Percentiles rank a stretch among this genome's conserved stretches.
These are phyloP conservation scores for Stachybotrys chartarum DNA, from an alignment of 2,329 filamentous ascomycete species.

Conservation along the genomic window DNA sequence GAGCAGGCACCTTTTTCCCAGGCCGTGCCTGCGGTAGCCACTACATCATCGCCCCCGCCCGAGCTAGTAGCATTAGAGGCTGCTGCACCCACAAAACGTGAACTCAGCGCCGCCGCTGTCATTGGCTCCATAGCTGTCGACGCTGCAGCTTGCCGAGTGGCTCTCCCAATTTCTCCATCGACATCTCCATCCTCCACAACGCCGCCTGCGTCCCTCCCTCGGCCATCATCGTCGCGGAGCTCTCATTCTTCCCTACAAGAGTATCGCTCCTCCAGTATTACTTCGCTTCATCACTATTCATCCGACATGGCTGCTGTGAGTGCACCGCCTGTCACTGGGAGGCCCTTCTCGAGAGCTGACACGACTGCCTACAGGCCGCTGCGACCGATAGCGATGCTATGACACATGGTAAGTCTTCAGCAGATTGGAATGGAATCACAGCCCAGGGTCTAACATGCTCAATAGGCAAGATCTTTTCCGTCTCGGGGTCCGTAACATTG, in stretches of 20 bases:
- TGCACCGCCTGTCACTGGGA: slow-evolving; percentile 11
- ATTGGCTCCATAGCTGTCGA: slow-evolving; percentile 18
- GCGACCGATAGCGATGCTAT: slow-evolving; percentile 29
- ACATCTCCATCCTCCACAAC: slow-evolving; percentile 23
- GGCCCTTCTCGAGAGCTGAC: slow-evolving; percentile 12
- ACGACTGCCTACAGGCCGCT: slow-evolving; percentile 21
- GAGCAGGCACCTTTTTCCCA: not conserved
- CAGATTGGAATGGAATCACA: slow-evolving; percentile 1
- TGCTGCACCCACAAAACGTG: slow-evolving; percentile 18
- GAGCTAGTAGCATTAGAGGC: slow-evolving; percentile 6
- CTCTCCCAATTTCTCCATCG: slow-evolving; percentile 34
- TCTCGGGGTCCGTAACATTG: slow-evolving; percentile 47
- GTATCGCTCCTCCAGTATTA: slow-evolving; percentile 13
- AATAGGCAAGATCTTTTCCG: slow-evolving; percentile 54
- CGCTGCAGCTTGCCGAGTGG: slow-evolving; percentile 28
- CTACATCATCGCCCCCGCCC: slow-evolving; percentile 27
- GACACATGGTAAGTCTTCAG: slow-evolving; percentile 28
- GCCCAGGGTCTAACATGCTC: slow-evolving; percentile 12
- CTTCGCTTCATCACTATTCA: slow-evolving; percentile 17
- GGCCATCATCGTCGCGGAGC: slow-evolving; percentile 22
- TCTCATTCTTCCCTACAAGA: slow-evolving; percentile 16
- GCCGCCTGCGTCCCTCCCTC: slow-evolving; percentile 20
- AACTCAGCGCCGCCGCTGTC: slow-evolving; percentile 8
- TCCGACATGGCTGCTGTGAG: slow-evolving; percentile 52
- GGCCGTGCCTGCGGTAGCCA: slow-evolving; percentile 6